Evolutionary conservation across 768 basidiomycete species (phyloP), one percentile per base, ranked within the genome.

Genomic region (Hygrophorus russula): DNA sequence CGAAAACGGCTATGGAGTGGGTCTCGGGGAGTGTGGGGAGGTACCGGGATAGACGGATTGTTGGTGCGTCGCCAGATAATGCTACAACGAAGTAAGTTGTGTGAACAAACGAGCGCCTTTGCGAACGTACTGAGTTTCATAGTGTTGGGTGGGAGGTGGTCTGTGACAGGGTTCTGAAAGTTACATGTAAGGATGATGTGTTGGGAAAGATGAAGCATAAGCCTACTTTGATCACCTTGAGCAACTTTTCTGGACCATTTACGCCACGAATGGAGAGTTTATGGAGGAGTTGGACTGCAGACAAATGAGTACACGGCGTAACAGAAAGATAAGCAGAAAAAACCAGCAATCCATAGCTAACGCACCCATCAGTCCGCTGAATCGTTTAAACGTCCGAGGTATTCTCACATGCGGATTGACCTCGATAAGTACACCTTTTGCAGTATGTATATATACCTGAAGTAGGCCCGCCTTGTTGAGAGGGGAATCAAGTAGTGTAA

Each of bases 381-480:
- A 99, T 8, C 96, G 80, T 65, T 99, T 99, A 65, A 99, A 98
- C 10, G 96, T 99, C 49, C 96, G 75, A 9, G 96, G 96, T 55
- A 99, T 99, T 44, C 96, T 78, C 9, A 98, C 92, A 63, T 89
- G 85, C 2, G 96, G 96, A 61, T 99, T 98, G 52, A 98, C 91
- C 64, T 99, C 94, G 58, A 99, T 98, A 36, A 99, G 75, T 10
- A 92, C 87, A 31, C 92, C 92, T 55, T 86, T 89, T 13, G 91
- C 87, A 12, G 96, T 98, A 67, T 97, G 93, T 48, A 99, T 93
- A 66, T 94, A 99, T 13, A 99, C 92, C 61, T 98, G 96, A 9
- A 98, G 76, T 19, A 89, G 65, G 8, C 96, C 96, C 6, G 94
- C 88, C 65, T 98, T 98, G 74, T 99, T 99, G 36, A 99, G 67